A percentile compares a stretch with the other conserved stretches of the same genome.
Evolutionary conservation across 2,329 filamentous ascomycete genomes (phyloP).

Genomic region (Ascochyta viciae-villosae): DNA sequence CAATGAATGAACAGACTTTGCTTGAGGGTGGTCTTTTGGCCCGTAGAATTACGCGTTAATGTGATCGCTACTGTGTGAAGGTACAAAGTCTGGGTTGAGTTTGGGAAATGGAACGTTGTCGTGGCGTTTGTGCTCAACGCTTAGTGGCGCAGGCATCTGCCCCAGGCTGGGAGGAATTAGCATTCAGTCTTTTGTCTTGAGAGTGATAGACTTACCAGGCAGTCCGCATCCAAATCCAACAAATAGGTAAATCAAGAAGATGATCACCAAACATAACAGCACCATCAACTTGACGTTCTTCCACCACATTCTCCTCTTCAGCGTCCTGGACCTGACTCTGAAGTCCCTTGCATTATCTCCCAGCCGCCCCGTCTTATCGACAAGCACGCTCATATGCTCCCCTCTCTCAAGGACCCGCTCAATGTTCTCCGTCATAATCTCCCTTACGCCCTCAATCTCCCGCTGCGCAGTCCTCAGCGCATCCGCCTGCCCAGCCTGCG

Average conservation of each 20-base stretch:
- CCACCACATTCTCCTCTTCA: conserved; percentile 99
- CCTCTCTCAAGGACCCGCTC: conserved; percentile 85
- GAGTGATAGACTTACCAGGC: conserved; percentile 54
- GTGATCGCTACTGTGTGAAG: not conserved
- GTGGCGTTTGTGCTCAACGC: not conserved
- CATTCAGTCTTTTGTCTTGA: not conserved
- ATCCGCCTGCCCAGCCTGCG: conserved; percentile 73
- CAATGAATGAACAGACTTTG: not conserved
- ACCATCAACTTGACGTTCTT: conserved; percentile 98
- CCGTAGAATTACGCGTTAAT: not conserved
- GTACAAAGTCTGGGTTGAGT: no score
- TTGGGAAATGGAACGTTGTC: no score
- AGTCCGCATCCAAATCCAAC: conserved; percentile 76
- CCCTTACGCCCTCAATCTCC: conserved; percentile 90
- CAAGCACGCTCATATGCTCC: conserved; percentile 89
- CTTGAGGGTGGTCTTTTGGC: not conserved
- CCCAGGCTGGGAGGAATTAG: conserved; percentile 45
- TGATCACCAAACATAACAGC: conserved; percentile 73
- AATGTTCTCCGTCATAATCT: conserved; percentile 96
- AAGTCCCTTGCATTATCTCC: conserved; percentile 92
- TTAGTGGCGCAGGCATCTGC: conserved; percentile 43
- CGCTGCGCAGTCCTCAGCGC: conserved; percentile 81
- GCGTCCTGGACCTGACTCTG: conserved; percentile 80
- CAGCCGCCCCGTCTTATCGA: conserved; percentile 94
- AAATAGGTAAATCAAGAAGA: conserved; percentile 75